These are phyloP conservation scores for Trichoderma sp. DNA, from an alignment of 2,329 filamentous ascomycete species.

Conservation along the genomic window DNA sequence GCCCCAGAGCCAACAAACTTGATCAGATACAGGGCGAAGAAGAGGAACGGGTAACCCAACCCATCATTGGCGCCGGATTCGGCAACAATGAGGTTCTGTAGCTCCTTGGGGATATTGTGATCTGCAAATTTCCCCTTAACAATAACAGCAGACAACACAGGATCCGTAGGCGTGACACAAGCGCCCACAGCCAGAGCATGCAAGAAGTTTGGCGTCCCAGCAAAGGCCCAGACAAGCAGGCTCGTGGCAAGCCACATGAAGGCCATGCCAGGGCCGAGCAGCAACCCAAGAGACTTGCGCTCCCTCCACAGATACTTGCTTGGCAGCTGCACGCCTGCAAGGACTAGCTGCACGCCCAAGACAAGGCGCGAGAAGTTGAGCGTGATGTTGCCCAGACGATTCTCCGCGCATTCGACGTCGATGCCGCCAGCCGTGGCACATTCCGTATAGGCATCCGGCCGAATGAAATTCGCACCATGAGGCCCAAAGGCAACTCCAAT, in stretches of 20 bases:
- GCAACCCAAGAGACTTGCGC: slow-evolving; percentile 72
- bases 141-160: slow-evolving; percentile 83
- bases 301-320: slow-evolving; percentile 76
- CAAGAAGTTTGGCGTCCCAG: slow-evolving; percentile 70
- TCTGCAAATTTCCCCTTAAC: slow-evolving; percentile 94
- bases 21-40: slow-evolving; percentile 80
- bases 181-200: slow-evolving; percentile 79
- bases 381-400: slow-evolving; percentile 71
- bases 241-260: slow-evolving; percentile 86
- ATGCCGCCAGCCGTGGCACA: slow-evolving; percentile 29
- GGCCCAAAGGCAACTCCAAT: slow-evolving; percentile 79
- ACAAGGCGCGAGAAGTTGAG: slow-evolving; percentile 85
- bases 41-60: slow-evolving; percentile 84
- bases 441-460: slow-evolving; percentile 72
- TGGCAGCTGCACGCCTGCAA: slow-evolving; percentile 85
- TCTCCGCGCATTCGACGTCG: slow-evolving; percentile 42
- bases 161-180: slow-evolving; percentile 91
- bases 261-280: slow-evolving; percentile 83
- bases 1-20: slow-evolving; percentile 68
- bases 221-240: slow-evolving; percentile 73
- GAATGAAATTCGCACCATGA: slow-evolving; percentile 72
- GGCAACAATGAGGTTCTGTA: slow-evolving; percentile 78
- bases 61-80: slow-evolving; percentile 92
- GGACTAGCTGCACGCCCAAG: slow-evolving; percentile 84
- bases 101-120: slow-evolving; percentile 77